Conservation (phyloP, 805 yeast genomes). For the Clavispora santaluciae region DNA sequence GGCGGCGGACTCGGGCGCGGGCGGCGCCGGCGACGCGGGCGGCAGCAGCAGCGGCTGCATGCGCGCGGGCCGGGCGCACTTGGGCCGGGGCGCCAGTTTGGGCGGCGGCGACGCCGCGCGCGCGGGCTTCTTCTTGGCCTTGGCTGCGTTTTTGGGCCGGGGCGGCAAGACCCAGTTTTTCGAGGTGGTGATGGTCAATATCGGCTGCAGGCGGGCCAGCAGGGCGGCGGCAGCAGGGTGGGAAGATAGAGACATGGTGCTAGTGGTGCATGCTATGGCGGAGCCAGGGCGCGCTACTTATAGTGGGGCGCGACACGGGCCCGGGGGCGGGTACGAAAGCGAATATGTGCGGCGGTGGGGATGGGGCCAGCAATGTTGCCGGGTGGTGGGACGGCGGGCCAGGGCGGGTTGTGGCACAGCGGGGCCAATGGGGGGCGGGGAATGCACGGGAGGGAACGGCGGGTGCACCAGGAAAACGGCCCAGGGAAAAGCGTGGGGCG, state of each 20-base stretch:
- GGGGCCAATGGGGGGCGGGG: too few species aligned
- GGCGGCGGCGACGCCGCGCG: neutral
- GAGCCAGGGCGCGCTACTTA: neutral
- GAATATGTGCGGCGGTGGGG: neutral
- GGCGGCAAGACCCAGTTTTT: conserved; percentile 20
- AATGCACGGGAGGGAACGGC: too few species aligned
- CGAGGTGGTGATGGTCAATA: conserved; percentile 16
- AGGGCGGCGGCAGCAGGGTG: conserved; percentile 5
- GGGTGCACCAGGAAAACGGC: too few species aligned
- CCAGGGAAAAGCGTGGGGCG: too few species aligned
- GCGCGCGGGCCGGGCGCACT: neutral
- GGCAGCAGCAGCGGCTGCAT: neutral
- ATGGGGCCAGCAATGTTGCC: neutral
- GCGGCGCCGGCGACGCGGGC: neutral
- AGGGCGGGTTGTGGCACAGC: too few species aligned
- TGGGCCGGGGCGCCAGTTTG: conserved; percentile 1
- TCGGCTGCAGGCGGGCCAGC: conserved; percentile 9
- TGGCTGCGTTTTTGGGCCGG: conserved; percentile 16
- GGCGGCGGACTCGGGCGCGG: conserved; percentile 4
- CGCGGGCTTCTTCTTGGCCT: conserved; percentile 29
- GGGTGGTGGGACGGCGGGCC: neutral
- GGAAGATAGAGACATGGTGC: conserved; percentile 8
- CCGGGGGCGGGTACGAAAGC: neutral
- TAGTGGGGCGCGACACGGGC: too few species aligned
- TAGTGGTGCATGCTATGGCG: conserved; percentile 10